Base-by-base conservation (phyloP, 371 early-diverging fungal genomes). In the Mortierella sp. region DNA sequence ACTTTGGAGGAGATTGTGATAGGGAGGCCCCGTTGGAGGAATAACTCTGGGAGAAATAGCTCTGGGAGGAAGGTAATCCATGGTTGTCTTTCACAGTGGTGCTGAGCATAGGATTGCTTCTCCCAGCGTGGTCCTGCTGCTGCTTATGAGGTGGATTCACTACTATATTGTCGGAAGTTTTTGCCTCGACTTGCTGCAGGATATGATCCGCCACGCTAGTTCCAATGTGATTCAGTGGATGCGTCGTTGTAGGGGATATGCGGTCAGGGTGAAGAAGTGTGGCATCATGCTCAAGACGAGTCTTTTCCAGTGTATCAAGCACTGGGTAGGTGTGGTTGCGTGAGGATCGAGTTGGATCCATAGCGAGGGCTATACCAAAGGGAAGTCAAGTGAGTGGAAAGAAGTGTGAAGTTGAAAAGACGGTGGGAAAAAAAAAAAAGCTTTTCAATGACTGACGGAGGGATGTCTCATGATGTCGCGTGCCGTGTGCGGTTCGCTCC, bases 281-380 rank as follows among this genome's bases (percentile, higher is more conserved):
- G 7, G 43, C 59, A 19, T 64, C 58, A 19, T 57, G 60, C 21
- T 64, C 59, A 24, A 31, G 50, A 5, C 72, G 58, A 19, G 67
- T 62, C 55, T 59, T 42, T 23, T 63, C 67, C 23, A 72, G 67
- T 5, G 56, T 45, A 38, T 72, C 67, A 50, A 72, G 61, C 54
- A 72, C 73, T 6, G 67, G 48, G 27, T 63, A 67, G 5, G 14
- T 55, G 42, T 28, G 30, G 46, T 50, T 46, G 27, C 16, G 34
- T 31, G 39, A 48, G 54, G 21, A 26, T 51, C 41, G 34, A 5
- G 28, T 23, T 52, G 42, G 27, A 26, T 41, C 21, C 23, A 42
- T 50, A 16, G 27, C 27, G 34, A 10, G 27, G 45, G 19, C 5
- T 39, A 14, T 42, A 14, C 24, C 9, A 39, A n/a, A 30, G 39